A percentile compares a stretch with the other conserved stretches of the same genome.
These are phyloP conservation scores for Serpula lacrymans DNA, from an alignment of 768 basidiomycete genomes.

Conservation along the genomic window DNA sequence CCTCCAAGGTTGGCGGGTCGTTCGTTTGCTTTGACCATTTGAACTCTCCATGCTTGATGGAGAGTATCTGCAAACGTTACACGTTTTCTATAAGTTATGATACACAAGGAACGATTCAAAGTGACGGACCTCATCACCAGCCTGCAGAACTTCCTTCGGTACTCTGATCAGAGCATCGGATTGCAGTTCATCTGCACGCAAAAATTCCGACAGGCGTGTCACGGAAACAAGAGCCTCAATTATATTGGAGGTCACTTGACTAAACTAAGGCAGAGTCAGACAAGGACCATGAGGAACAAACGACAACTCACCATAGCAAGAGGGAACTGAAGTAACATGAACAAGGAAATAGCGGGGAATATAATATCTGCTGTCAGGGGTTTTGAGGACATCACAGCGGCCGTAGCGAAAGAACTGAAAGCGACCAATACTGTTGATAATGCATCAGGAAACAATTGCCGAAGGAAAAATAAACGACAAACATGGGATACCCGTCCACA, in stretches of 20 bases:
- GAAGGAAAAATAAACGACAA: constrained; percentile 10
- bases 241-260: constrained; percentile 72
- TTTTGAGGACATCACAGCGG: constrained; percentile 53
- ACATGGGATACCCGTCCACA: constrained; percentile 70
- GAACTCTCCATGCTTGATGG: constrained; percentile 77
- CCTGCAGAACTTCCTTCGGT: constrained; percentile 35
- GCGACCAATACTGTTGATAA: constrained; percentile 57
- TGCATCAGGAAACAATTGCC: not conserved
- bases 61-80: constrained; percentile 49
- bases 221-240: constrained; percentile 87
- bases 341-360: constrained; percentile 93
- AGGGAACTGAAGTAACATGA: constrained; percentile 85
- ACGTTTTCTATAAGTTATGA: no score
- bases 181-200: constrained; percentile 79
- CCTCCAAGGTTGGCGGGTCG: constrained; percentile 64
- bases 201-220: constrained; percentile 70
- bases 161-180: constrained; percentile 63
- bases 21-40: constrained; percentile 60
- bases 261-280: constrained; percentile 41
- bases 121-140: constrained; percentile 58
- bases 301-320: constrained; percentile 63
- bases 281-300: not conserved
- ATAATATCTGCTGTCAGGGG: constrained; percentile 89
- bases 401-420: constrained; percentile 78
- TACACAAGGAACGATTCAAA: no score